Conservation (phyloP, 805 yeast genomes). For the Teunomyces pallodes region DNA sequence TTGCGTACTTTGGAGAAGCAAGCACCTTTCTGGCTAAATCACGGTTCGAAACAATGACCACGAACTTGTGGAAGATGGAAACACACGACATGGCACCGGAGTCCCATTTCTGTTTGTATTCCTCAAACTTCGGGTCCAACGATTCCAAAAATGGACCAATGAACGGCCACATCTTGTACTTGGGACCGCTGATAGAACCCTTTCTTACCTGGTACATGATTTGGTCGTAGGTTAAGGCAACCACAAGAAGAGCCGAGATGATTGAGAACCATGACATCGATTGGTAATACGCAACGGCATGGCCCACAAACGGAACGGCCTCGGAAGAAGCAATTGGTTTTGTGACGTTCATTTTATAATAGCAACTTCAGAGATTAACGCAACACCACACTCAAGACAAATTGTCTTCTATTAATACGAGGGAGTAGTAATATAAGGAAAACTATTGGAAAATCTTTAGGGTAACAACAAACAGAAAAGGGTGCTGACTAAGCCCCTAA, state of each 20-base stretch:
- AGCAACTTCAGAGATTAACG: background rate
- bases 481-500: slow-evolving; percentile 1
- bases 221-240: slow-evolving; percentile 65
- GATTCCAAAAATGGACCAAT: slow-evolving; percentile 96
- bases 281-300: slow-evolving; percentile 15
- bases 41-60: slow-evolving; percentile 85
- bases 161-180: slow-evolving; percentile 84
- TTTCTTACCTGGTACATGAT: slow-evolving; percentile 74
- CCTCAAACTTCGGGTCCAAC: slow-evolving; percentile 93
- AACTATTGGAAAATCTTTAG: slow-evolving; percentile 3
- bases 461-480: slow-evolving; percentile 6
- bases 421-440: background rate
- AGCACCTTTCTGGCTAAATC: slow-evolving; percentile 86
- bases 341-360: background rate
- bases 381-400: background rate
- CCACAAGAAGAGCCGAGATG: slow-evolving; percentile 43
- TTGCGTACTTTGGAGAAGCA: slow-evolving; percentile 81
- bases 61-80: slow-evolving; percentile 96
- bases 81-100: slow-evolving; percentile 95
- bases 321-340: slow-evolving; percentile 3
- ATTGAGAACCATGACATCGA: slow-evolving; percentile 55
- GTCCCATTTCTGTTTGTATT: slow-evolving; percentile 88
- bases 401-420: background rate
- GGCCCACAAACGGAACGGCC: slow-evolving; percentile 6
- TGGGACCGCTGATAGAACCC: slow-evolving; percentile 90